Evolutionary conservation across 345 rosid species (phyloP), one percentile per base, ranked within the genome.

Genomic region (Punica granatum): DNA sequence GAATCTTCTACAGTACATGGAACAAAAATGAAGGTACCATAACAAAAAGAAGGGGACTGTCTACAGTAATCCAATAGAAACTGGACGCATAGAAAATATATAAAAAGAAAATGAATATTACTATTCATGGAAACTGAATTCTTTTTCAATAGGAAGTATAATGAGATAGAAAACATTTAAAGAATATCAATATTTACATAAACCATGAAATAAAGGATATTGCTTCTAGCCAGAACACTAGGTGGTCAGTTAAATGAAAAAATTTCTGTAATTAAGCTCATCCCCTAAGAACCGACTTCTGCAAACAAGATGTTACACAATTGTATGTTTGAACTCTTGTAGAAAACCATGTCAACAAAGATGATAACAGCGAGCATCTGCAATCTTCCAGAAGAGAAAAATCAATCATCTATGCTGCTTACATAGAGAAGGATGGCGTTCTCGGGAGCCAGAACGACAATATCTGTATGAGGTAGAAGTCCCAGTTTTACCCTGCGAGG

Each of bases 381-480:
- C 34, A 14, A 56, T 33, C 10, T 56, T 8, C 18, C 30, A 56
- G 11, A 37, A 37, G 41, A 64, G n/a, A 63, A 35, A 65, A 63
- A 59, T 36, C 30, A 21, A 16, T 54, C 39, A 65, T 14, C 42
- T 5, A 53, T 36, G 69, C 26, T 72, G 74, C 98, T 81, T 89
- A 93, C 98, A 84, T 90, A 88, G 67, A 90, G 96, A 63, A 87
- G 73, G 74, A 93, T 84, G 16, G 74, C 73, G 70, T 82, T 87
- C 67, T 93, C 98, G 37, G 94, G 96, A 72, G 95, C 80, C 79
- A 93, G 76, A 77, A 86, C 86, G 72, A 93, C 70, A 66, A 90
- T 83, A 79, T 90, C 97, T 60, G 82, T 68, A 77, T 78, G 81
- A 64, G 91, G 85, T 66, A 91, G 82, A 64, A 70, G 72, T 34